Evolutionary conservation across 2,329 filamentous ascomycete genomes (phyloP), one percentile per base, ranked within the genome.

Genomic region (Colletotrichum sp.): DNA sequence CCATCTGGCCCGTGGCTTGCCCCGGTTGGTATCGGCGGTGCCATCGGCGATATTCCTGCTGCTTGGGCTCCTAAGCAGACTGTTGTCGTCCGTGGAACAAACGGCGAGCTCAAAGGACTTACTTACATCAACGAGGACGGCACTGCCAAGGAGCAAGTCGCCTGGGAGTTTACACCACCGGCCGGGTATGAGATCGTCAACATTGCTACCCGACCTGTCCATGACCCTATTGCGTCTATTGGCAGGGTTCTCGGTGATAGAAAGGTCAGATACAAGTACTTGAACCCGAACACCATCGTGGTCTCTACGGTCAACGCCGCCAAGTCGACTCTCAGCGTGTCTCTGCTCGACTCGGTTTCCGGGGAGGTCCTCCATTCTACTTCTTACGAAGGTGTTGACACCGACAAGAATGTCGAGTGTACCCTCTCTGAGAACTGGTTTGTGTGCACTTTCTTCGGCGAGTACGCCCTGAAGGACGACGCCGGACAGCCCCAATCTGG

Each of bases 351-450:
- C 82, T 95, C 95, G 3, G 90, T 98, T 8, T 98, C 96, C 13
- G 97, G 97, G 30, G 91, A 94, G 76, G 85, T 98, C 24, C 89
- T 99, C 4, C 89, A 95, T 78, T 92, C 95, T 2, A 90, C 92
- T 62, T 91, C 89, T 0, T 93, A 98, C 82, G 85, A 90, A 8
- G 94, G 93, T 6, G 92, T 98, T 39, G 96, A 99, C 81, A 88
- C 91, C 2, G 88, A 86, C 64, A 93, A 96, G 82, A 90, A 93
- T 0, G 94, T 98, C 76, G 89, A 94, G 26, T 95, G 96, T 57
- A 91, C 92, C 30, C 89, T 98, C 69, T 94, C 96, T 1, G 97
- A 99, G 88, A 99, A 99, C 86, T 99, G 96, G 96, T 96, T 98
- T 81, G 90, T 93, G 8, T 99, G 98, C 87, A 94, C 95, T 9